These are phyloP conservation scores for Teunomyces pallodes DNA, from an alignment of 805 yeast genomes.

Conservation along the genomic window DNA sequence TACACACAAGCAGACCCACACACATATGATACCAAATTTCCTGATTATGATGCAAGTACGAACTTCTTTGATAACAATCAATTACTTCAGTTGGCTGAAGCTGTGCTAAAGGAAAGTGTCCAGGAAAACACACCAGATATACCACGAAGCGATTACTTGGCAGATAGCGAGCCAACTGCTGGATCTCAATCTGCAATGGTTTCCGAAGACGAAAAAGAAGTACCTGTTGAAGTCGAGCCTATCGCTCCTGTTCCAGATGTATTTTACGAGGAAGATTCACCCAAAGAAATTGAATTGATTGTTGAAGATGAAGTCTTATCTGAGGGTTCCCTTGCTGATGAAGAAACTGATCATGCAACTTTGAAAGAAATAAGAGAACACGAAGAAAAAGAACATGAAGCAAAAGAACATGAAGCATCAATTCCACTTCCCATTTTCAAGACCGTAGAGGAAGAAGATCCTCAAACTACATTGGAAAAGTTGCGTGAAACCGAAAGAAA, in stretches of 20 bases:
- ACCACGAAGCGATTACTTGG: constrained; percentile 5
- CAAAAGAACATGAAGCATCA: constrained; percentile 14
- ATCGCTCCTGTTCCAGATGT: constrained; percentile 13
- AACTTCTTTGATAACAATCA: neutral
- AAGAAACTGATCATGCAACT: constrained; percentile 10
- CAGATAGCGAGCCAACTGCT: constrained; percentile 18
- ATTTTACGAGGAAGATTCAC: constrained; percentile 15
- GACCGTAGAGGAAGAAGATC: constrained; percentile 25
- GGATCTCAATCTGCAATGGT: constrained; percentile 5
- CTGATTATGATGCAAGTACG: neutral
- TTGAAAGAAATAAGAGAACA: constrained; percentile 5
- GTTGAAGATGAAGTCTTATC: constrained; percentile 16
- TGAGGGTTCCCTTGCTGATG: constrained; percentile 19
- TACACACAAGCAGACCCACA: neutral
- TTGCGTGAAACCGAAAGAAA: constrained; percentile 23
- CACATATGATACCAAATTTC: neutral
- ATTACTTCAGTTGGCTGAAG: neutral
- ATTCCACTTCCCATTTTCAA: constrained; percentile 22
- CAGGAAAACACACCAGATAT: neutral
- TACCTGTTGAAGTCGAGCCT: neutral
- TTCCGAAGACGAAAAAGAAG: neutral
- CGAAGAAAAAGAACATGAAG: constrained; percentile 7
- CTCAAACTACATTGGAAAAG: constrained; percentile 18
- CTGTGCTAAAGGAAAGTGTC: constrained; percentile 2
- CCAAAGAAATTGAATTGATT: neutral